Evolutionary conservation across 2,329 filamentous ascomycete species (phyloP).

Genomic region (Penicillium sp.): DNA sequence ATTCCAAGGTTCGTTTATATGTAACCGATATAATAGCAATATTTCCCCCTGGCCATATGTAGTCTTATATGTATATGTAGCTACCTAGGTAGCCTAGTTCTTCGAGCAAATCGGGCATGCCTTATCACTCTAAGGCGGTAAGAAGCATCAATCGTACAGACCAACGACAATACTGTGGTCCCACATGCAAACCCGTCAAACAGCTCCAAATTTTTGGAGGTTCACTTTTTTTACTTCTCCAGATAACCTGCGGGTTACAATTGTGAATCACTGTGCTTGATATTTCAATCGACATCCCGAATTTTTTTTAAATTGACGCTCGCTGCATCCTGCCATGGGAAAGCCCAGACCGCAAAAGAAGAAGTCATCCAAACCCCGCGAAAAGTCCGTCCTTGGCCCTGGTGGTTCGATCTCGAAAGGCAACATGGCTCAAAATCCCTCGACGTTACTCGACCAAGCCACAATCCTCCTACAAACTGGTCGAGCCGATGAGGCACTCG

Average conservation of each 20-base stretch:
- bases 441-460: slow-evolving; percentile 57
- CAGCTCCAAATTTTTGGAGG: slow-evolving; percentile 33
- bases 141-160: neutral
- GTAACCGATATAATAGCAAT: neutral
- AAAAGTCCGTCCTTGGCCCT: slow-evolving; percentile 45
- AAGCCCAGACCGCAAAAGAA: slow-evolving; percentile 52
- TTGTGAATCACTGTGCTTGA: neutral
- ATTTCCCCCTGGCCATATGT: no score
- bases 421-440: slow-evolving; percentile 50
- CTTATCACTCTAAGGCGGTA: neutral
- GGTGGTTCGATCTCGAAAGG: slow-evolving; percentile 41
- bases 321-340: slow-evolving; percentile 42
- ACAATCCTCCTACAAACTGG: slow-evolving; percentile 57
- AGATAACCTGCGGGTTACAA: slow-evolving; percentile 4
- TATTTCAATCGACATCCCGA: neutral
- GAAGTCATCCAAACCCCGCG: slow-evolving; percentile 40
- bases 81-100: no score
- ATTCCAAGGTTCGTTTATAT: neutral
- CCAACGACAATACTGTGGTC: slow-evolving; percentile 22
- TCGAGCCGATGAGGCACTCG: slow-evolving; percentile 57
- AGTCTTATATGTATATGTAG: no score
- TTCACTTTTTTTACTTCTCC: slow-evolving; percentile 23
- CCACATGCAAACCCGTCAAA: slow-evolving; percentile 44
- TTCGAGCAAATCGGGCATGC: no score
- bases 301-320: slow-evolving; percentile 1